These are phyloP conservation scores for Puccinia horiana DNA, from an alignment of 1,284 basidiomycete genomes.

Conservation along the genomic window DNA sequence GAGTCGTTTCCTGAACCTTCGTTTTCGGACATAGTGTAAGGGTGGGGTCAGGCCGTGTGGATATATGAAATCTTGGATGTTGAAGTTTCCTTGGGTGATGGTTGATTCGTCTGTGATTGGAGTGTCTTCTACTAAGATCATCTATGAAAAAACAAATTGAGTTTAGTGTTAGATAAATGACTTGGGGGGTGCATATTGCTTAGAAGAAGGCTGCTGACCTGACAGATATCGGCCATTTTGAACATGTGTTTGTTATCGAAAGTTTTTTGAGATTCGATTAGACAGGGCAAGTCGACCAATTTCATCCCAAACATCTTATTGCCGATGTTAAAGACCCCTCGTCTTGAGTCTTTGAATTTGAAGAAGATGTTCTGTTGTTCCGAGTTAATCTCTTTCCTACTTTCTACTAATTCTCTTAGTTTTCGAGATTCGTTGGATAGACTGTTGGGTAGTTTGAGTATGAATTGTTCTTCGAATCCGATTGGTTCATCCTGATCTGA, in stretches of 20 bases:
- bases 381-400: conserved; percentile 69
- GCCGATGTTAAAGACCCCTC: conserved; percentile 86
- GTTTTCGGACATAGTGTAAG: conserved; percentile 83
- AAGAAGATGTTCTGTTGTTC: conserved; percentile 82
- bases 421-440: conserved; percentile 64
- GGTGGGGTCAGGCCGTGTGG: conserved; percentile 96
- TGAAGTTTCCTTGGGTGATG: conserved; percentile 67
- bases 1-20: conserved; percentile 86
- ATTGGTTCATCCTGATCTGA: conserved; percentile 84
- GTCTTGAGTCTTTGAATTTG: conserved; percentile 95
- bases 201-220: conserved; percentile 63
- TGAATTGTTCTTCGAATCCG: conserved; percentile 96
- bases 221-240: conserved; percentile 97
- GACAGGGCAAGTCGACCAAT: conserved; percentile 90
- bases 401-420: conserved; percentile 70
- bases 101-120: conserved; percentile 67
- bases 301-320: conserved; percentile 82
- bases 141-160: conserved; percentile 63
- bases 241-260: conserved; percentile 89
- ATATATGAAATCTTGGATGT: conserved; percentile 94
- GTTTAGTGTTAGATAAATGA: background rate
- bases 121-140: conserved; percentile 78
- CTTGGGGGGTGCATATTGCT: background rate
- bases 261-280: conserved; percentile 95
- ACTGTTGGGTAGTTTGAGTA: conserved; percentile 83